Conservation (phyloP, 495 filamentous ascomycete species). For the Neurospora tetraspora region DNA sequence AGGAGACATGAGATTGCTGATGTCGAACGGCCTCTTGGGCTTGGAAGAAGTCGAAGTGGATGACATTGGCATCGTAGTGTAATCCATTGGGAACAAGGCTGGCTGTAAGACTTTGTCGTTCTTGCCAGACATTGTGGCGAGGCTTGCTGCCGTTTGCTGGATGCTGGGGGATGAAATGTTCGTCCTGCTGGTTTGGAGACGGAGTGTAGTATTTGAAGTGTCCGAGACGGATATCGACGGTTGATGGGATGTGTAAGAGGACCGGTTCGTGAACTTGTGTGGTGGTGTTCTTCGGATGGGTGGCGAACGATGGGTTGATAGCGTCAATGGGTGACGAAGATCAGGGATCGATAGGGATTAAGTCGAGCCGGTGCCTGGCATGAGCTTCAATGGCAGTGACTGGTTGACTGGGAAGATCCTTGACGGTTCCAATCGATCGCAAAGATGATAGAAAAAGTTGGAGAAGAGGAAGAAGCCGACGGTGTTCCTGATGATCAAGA, state of each 20-base stretch:
- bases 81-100: not conserved
- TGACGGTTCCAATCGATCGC: not conserved
- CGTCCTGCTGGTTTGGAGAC: not conserved
- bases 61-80: not conserved
- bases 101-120: not conserved
- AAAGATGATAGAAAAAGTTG: not conserved
- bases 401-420: not conserved
- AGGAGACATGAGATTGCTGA: constrained; percentile 64
- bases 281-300: not conserved
- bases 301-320: not conserved
- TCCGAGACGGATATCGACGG: not conserved
- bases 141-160: not conserved
- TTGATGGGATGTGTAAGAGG: not conserved
- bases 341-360: not conserved
- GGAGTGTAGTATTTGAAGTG: not conserved
- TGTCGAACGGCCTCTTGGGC: constrained; percentile 26
- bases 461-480: constrained; percentile 1
- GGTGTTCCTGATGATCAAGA: not conserved
- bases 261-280: not conserved
- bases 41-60: constrained; percentile 4
- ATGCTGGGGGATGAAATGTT: not conserved
- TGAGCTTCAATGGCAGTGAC: not conserved
- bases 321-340: not conserved
- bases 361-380: not conserved
- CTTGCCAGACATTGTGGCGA: not conserved